Base-by-base conservation (phyloP, 768 basidiomycete species). In the Butyriboletus loyo region DNA sequence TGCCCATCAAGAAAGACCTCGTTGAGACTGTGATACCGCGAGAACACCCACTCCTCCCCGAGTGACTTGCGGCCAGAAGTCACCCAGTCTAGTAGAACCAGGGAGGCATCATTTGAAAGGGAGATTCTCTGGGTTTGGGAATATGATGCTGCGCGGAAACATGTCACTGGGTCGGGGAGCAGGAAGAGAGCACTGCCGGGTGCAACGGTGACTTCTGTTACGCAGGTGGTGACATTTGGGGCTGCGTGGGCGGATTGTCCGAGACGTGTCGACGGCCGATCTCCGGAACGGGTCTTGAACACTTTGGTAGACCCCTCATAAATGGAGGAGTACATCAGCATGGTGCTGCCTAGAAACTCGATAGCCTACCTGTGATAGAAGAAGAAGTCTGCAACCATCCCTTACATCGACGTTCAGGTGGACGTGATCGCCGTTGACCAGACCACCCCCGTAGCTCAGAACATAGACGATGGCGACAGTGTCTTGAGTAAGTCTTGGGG, bases 161-260 rank as follows among this genome's bases (percentile, higher is more conserved):
- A 97, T 21, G 94, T 92, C 43, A 97, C 91, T 22, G 94, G 92
- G 63, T 96, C 89, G 1, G 94, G 95, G 27, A 98, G 82, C 43
- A 97, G 78, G 62, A 94, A 82, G 45, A 98, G 76, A 2, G 80
- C 73, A 35, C 85, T 76, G 1, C 68, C 63, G 2, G 80, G 61
- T 5, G 75, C 71, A 43, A 97, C 69, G 9, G 63, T 71, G 46
- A 85, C 83, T 36, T 78, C 75, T 64, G 89, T 73, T n/a, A 73
- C 73, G 65, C 94, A 90, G 36, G 69, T 75, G 7, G 90, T 94
- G 44, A 69, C 56, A 11, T 54, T 42, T 44, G 53, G 35, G 4
- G 36, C 22, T 46, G 46, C 32, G 17, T 56, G 51, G 46, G 42
- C 52, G 39, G 42, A 41, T 36, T 50, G 57, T 52, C 46, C 42